Percentiles rank a stretch among this genome's conserved stretches.
Evolutionary conservation across 225 moss, liverwort and hornwort genomes (phyloP).

Genomic region (Thuidium tamariscinum): DNA sequence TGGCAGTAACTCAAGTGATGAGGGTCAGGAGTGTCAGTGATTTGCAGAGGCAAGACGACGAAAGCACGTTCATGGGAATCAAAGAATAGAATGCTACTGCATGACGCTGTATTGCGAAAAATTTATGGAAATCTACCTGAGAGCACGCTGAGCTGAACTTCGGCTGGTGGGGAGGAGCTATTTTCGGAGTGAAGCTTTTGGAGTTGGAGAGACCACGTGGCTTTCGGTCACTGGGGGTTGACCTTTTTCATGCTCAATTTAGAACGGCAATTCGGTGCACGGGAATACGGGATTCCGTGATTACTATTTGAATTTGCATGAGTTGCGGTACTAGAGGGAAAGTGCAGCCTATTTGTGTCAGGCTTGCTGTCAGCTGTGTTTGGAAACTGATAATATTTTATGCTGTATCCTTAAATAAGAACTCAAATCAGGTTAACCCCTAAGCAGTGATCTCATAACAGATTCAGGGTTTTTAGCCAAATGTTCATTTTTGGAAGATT

Average conservation of each 20-base stretch:
- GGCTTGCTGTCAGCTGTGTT: not conserved
- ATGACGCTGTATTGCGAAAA: not conserved
- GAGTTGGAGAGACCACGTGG: not conserved
- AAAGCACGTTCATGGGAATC: not conserved
- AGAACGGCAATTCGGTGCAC: not conserved
- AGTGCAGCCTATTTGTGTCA: not conserved
- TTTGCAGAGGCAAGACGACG: not conserved
- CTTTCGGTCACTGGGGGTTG: not conserved
- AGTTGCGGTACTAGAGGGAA: not conserved
- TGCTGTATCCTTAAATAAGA: not conserved
- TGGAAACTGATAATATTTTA: not conserved
- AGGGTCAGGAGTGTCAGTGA: not conserved
- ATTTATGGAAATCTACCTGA: not conserved
- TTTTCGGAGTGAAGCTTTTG: not conserved
- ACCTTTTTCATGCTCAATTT: not conserved
- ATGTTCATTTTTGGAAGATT: no score
- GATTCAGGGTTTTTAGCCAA: no score
- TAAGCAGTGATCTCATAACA: no score
- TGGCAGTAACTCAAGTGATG: not conserved
- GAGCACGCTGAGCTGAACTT: not conserved
- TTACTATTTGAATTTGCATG: not conserved
- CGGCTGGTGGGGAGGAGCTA: not conserved
- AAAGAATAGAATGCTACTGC: not conserved
- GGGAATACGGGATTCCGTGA: not conserved
- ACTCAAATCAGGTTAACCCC: no score